Base-by-base conservation (phyloP, 1,284 basidiomycete genomes). In the Bondarzewia mesenterica region DNA sequence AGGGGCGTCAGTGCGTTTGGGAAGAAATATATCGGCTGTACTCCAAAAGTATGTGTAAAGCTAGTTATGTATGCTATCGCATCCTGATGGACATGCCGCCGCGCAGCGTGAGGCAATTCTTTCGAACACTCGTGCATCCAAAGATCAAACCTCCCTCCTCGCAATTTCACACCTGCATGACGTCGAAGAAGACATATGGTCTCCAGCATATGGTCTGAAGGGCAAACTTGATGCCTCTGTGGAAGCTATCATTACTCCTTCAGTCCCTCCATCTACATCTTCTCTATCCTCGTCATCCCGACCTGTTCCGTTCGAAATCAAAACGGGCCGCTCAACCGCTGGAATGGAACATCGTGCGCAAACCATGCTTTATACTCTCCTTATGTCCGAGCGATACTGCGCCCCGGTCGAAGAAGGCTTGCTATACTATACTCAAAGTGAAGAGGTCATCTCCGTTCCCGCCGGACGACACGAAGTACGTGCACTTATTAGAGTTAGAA, bases 151-250 rank as follows among this genome's bases (percentile, higher is more conserved):
- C 0, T 74, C 80, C 0, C 67, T 75, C 4, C 72, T 95, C 0
- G 86, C 89, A 0, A 83, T 97, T 46, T 73, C 77, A 7, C 72
- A 81, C 21, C 64, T 93, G 2, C 77, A 89, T 53, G 93, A 93
- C 50, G 78, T 96, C 37, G 96, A 99, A 69, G 95, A 99, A 63
- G 94, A 98, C 57, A 95, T 99, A 52, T 96, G 92, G 88, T 94
- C 90, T 0, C 94, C 96, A 0, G 87, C 84, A 10, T 96, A 89
- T 61, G 96, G 95, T 1, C 73, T 99, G 36, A 97, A 95, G 63
- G 96, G 95, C 20, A 98, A 97, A 66, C 72, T 99, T 16, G 95
- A 99, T 58, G 94, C 89, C 0, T 92, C 87, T 4, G 82, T 97
- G 0, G 78, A 92, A 57, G 79, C 80, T 0, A 64, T 78, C 10